phyloP scores from a whole-genome alignment of 495 filamentous ascomycete genomes.

The Aspergillus nanangensis region DNA sequence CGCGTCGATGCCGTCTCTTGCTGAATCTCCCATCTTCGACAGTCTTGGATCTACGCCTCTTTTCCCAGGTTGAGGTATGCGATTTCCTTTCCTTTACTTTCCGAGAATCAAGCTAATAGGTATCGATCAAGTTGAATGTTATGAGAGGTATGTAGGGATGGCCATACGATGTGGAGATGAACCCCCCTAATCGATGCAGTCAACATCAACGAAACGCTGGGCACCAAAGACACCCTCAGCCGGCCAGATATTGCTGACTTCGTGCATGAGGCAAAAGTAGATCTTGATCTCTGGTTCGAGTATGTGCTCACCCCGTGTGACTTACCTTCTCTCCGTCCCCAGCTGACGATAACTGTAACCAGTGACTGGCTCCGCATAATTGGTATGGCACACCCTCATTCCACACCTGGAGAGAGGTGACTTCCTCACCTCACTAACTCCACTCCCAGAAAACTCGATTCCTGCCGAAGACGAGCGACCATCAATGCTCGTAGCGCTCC shows the following conservation, averaged over 20 bases:
- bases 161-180: not conserved
- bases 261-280: slow-evolving; percentile 40
- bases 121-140: slow-evolving; percentile 40
- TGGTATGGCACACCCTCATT: too few relatives aligned
- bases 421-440: too few relatives aligned
- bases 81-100: not conserved
- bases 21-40: slow-evolving; percentile 38
- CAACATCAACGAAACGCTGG: slow-evolving; percentile 31
- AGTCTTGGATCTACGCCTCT: slow-evolving; percentile 42
- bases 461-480: slow-evolving; percentile 28
- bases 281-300: slow-evolving; percentile 45
- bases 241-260: slow-evolving; percentile 31
- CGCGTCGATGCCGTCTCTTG: slow-evolving; percentile 39
- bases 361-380: slow-evolving; percentile 45
- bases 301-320: slow-evolving; percentile 10
- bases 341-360: not conserved
- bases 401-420: too few relatives aligned
- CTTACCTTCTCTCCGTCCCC: not conserved
- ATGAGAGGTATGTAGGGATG: slow-evolving; percentile 27
- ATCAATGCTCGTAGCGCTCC: slow-evolving; percentile 32
- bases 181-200: slow-evolving; percentile 12
- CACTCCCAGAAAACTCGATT: slow-evolving; percentile 6
- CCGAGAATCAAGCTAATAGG: not conserved
- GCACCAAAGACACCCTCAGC: slow-evolving; percentile 12
- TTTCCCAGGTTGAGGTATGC: slow-evolving; percentile 48